Conservation (phyloP, 1,284 basidiomycete species). For the Moesziomyces globuligerus region DNA sequence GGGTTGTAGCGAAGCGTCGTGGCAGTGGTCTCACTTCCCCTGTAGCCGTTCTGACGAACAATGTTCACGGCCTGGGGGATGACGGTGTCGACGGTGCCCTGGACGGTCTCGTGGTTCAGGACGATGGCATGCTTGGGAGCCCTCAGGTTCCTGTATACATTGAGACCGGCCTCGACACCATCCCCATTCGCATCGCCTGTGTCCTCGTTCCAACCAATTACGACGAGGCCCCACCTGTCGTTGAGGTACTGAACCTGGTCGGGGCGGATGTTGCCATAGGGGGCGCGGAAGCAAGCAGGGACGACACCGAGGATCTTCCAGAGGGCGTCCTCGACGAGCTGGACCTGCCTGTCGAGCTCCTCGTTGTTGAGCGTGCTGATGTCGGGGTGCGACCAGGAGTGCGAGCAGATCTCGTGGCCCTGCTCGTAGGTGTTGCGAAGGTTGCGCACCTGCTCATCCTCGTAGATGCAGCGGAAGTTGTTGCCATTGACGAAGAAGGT, state of each 20-base stretch:
- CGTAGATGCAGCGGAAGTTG: slow-evolving; percentile 58
- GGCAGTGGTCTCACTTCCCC: slow-evolving; percentile 42
- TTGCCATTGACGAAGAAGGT: slow-evolving; percentile 63
- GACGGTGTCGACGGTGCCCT: slow-evolving; percentile 30
- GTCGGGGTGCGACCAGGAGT: slow-evolving; percentile 54
- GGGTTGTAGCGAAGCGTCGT: slow-evolving; percentile 44
- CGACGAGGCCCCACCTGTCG: slow-evolving; percentile 46
- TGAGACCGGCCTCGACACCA: slow-evolving; percentile 25
- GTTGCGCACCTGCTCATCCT: slow-evolving; percentile 11
- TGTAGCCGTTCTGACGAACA: slow-evolving; percentile 49
- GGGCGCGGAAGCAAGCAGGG: slow-evolving; percentile 54
- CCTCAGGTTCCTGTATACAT: slow-evolving; percentile 37
- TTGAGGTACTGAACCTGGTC: slow-evolving; percentile 52
- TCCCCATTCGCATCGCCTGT: slow-evolving; percentile 47
- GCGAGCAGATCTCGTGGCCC: slow-evolving; percentile 56
- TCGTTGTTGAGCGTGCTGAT: slow-evolving; percentile 34
- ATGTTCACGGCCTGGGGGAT: slow-evolving; percentile 56
- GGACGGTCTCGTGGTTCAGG: slow-evolving; percentile 60
- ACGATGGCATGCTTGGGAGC: slow-evolving; percentile 51
- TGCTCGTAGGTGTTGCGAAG: slow-evolving; percentile 40
- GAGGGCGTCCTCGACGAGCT: slow-evolving; percentile 55
- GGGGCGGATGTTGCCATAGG: slow-evolving; percentile 46
- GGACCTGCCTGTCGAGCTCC: slow-evolving; percentile 51
- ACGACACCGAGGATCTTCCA: slow-evolving; percentile 59
- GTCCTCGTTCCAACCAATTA: slow-evolving; percentile 55